Percentiles rank a stretch among this genome's conserved stretches.
These are phyloP conservation scores for Akanthomyces muscarius DNA, from an alignment of 2,329 filamentous ascomycete genomes.

Conservation along the genomic window DNA sequence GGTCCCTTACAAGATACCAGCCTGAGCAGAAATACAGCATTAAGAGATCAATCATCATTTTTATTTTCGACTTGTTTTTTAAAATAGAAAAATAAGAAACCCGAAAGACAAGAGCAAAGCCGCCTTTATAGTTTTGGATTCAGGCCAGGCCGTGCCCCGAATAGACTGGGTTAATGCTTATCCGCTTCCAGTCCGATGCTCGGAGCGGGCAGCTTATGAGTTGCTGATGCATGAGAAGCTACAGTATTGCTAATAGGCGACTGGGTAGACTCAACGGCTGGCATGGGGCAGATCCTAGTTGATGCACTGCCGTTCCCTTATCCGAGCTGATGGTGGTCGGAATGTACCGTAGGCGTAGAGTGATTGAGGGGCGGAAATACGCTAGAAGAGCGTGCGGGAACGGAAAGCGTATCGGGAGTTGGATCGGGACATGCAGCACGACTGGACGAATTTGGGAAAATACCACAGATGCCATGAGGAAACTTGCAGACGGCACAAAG, in stretches of 20 bases:
- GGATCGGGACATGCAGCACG: neutral
- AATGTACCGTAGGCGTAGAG: neutral
- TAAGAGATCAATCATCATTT: no score
- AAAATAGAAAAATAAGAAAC: no score
- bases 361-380: slow-evolving; percentile 14
- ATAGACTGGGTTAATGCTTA: neutral
- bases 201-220: neutral
- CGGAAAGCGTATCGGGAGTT: slow-evolving; percentile 10
- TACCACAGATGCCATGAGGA: no score
- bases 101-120: neutral
- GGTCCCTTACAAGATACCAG: no score
- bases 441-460: neutral
- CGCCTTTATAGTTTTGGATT: neutral
- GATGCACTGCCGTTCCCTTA: slow-evolving; percentile 11
- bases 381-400: slow-evolving; percentile 8
- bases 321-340: neutral
- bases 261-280: neutral
- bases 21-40: no score
- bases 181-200: neutral
- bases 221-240: neutral
- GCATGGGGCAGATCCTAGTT: neutral
- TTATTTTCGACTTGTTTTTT: no score
- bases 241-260: neutral
- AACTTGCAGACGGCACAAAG: neutral
- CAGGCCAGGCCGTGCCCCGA: neutral